These are phyloP conservation scores for Taxillus chinensis DNA, from an alignment of 164 flowering plant genomes.

Conservation along the genomic window DNA sequence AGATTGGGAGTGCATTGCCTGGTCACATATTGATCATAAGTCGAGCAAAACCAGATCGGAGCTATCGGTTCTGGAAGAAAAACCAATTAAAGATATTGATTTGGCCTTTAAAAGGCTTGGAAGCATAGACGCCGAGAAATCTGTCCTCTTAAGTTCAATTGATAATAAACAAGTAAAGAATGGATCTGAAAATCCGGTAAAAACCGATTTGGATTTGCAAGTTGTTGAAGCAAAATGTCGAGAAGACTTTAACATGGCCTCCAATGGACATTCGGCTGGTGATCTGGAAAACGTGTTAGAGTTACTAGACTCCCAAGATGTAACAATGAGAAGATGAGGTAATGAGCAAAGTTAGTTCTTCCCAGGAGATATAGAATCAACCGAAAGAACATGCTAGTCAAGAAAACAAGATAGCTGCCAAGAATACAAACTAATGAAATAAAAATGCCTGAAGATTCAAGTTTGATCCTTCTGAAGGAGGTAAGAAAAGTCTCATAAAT, in stretches of 20 bases:
- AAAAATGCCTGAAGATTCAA: constrained; percentile 4
- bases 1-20: constrained; percentile 1
- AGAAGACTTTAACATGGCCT: constrained; percentile 20
- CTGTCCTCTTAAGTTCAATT: constrained; percentile 17
- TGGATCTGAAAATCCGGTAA: constrained; percentile 9
- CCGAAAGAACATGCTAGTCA: constrained; percentile 7
- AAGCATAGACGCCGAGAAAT: constrained; percentile 19
- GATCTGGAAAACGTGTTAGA: constrained; percentile 11
- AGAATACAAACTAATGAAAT: constrained; percentile 6
- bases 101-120: constrained; percentile 18
- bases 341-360: constrained; percentile 10
- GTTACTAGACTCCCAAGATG: constrained; percentile 7
- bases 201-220: constrained; percentile 6
- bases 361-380: constrained; percentile 2
- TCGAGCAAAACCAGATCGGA: background rate
- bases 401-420: constrained; percentile 8
- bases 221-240: constrained; percentile 24
- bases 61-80: constrained; percentile 30
- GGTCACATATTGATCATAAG: background rate
- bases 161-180: constrained; percentile 1
- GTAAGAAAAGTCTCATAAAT: constrained; percentile 19
- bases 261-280: constrained; percentile 1
- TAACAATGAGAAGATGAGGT: constrained; percentile 10
- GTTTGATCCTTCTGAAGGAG: constrained; percentile 1
- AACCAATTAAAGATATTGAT: constrained; percentile 23